These are phyloP conservation scores for Carallia brachiata DNA, from an alignment of 345 rosid genomes.

Conservation along the genomic window DNA sequence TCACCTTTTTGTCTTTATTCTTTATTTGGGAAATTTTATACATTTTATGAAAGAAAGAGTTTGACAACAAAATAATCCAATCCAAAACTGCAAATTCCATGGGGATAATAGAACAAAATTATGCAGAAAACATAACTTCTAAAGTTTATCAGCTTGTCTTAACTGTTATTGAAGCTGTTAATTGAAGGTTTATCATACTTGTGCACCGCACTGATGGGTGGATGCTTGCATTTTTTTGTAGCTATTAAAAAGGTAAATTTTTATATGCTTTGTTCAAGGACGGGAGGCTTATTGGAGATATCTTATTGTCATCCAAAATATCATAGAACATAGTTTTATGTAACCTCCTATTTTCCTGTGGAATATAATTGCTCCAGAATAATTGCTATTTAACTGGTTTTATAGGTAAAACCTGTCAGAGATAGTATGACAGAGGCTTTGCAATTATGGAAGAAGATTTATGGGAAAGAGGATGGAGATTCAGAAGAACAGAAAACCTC, in stretches of 20 bases:
- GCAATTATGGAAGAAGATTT: slow-evolving; percentile 84
- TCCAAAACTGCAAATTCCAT: too few relatives aligned
- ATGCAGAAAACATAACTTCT: background rate
- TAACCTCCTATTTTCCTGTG: slow-evolving; percentile 10
- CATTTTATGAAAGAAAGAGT: too few relatives aligned
- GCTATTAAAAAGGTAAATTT: background rate
- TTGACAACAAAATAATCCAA: too few relatives aligned
- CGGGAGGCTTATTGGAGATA: background rate
- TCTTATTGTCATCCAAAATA: background rate
- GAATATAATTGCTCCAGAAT: slow-evolving; percentile 8
- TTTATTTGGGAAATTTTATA: too few relatives aligned
- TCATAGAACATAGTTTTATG: slow-evolving; percentile 16
- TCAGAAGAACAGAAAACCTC: slow-evolving; percentile 62
- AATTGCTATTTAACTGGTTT: slow-evolving; percentile 24
- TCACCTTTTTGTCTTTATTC: too few relatives aligned
- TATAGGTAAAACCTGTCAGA: slow-evolving; percentile 91
- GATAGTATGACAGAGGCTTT: slow-evolving; percentile 93
- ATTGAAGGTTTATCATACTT: background rate
- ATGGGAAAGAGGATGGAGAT: slow-evolving; percentile 72
- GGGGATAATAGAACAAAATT: too few relatives aligned
- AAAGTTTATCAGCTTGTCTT: background rate
- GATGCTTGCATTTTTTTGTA: too few relatives aligned
- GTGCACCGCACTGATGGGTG: background rate
- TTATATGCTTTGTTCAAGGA: background rate
- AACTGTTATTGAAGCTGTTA: background rate